A percentile compares a stretch with the other conserved stretches of the same genome.
Evolutionary conservation across 1,284 basidiomycete genomes (phyloP).

Genomic region (Marasmius tenuissimus): DNA sequence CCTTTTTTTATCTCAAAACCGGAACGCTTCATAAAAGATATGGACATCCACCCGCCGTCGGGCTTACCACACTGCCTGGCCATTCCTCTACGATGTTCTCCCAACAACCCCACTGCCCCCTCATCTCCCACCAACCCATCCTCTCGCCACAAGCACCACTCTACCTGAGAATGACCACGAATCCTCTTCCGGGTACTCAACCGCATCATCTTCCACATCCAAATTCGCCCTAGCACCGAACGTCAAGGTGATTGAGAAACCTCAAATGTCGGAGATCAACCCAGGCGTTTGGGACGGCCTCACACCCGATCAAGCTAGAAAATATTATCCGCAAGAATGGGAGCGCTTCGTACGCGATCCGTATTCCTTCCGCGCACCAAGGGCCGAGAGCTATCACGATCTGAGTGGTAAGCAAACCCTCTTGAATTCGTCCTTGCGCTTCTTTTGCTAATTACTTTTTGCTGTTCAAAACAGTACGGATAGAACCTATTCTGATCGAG

Average conservation of each 20-base stretch:
- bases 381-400: conserved; percentile 95
- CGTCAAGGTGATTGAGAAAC: conserved; percentile 89
- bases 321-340: conserved; percentile 93
- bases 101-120: conserved; percentile 6
- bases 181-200: background rate
- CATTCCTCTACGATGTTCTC: conserved; percentile 65
- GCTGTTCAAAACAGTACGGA: conserved; percentile 69
- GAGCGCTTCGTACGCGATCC: conserved; percentile 90
- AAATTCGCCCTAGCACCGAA: conserved; percentile 31
- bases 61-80: conserved; percentile 95
- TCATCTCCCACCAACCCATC: background rate
- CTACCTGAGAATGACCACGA: background rate
- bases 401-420: conserved; percentile 62
- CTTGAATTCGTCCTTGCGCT: no score
- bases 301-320: conserved; percentile 86
- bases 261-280: conserved; percentile 97
- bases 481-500: conserved; percentile 85
- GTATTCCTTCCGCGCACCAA: conserved; percentile 88
- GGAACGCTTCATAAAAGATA: conserved; percentile 54
- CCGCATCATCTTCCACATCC: conserved; percentile 15
- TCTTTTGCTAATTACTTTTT: background rate
- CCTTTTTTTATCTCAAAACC: background rate
- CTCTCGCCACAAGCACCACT: background rate
- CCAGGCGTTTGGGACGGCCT: conserved; percentile 97
- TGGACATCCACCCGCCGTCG: conserved; percentile 96